Base-by-base conservation (phyloP, 257 asterid genomes). In the Dorcoceras hygrometricum region DNA sequence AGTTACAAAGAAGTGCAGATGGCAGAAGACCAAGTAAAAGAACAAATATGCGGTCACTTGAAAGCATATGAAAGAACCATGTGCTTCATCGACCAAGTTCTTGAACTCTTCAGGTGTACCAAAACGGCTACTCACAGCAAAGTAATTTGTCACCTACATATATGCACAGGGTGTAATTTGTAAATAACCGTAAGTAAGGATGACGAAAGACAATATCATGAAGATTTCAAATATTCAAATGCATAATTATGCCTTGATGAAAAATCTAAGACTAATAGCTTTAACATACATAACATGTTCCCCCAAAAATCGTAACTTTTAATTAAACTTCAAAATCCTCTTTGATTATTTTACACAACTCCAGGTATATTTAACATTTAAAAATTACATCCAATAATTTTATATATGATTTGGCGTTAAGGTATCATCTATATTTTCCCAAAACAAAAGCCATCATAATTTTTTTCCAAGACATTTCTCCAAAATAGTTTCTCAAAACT, bases 71-170 rank as follows among this genome's bases (percentile, higher is more conserved):
- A 61, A 80, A 70, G 77, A 68, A 90, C 99, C 95, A 74, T 93
- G 99, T 78, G 99, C 99, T 82, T 84, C 95, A 82, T 93, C 99
- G 80, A 93, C 96, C 81, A 93, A 81, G 71, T 69, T 87, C 87
- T 90, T 93, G 84, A 93, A 90, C 71, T 88, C 99, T 51, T 90
- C 99, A 69, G 99, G 99, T 43, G 97, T 90, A 70, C 99, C 99
- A 75, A 24, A 93, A 73, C 96, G 99, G 82, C 99, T 90, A 77
- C 99, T 93, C 67, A 86, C 95, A 58, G 99, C 99, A 82, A n/a
- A 93, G 72, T 76, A 85, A 76, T 90, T 93, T 29, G 99, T 93
- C 71, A 93, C 99, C 99, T 90, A 70, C 57, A 23, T 27, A 82
- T 59, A 60, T 12, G 59, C 70, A 71, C n/a, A 62, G 66, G 24